Conservation (phyloP, 805 yeast genomes). For the Torulaspora gathmanii region DNA sequence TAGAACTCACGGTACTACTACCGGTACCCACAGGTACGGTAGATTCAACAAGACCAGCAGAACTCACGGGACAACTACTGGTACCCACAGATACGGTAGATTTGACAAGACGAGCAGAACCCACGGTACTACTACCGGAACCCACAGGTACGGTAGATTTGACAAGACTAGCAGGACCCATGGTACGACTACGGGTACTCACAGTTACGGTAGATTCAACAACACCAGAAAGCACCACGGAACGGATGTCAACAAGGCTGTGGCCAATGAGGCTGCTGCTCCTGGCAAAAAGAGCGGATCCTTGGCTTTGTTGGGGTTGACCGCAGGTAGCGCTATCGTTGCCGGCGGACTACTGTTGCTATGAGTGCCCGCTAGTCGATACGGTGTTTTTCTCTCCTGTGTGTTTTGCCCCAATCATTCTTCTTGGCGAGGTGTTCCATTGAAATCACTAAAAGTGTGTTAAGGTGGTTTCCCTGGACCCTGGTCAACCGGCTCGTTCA, state of each 20-base stretch:
- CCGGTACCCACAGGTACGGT: constrained; percentile 56
- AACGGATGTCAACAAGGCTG: constrained; percentile 26
- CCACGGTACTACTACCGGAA: constrained; percentile 48
- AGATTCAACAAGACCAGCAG: constrained; percentile 42
- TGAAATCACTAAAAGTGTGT: neutral
- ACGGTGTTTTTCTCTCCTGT: constrained; percentile 1
- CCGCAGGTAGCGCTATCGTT: constrained; percentile 44
- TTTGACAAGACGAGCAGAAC: constrained; percentile 42
- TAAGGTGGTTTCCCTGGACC: neutral
- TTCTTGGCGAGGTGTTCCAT: neutral
- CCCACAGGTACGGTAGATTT: constrained; percentile 54
- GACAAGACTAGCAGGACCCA: constrained; percentile 36
- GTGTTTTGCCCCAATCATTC: constrained; percentile 1
- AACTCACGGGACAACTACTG: constrained; percentile 36
- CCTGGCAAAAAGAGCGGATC: constrained; percentile 22
- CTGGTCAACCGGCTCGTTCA: neutral
- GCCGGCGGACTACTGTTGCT: constrained; percentile 49
- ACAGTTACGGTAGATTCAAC: constrained; percentile 52
- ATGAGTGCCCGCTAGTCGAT: constrained; percentile 21
- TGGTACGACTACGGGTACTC: constrained; percentile 47
- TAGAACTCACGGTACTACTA: constrained; percentile 32
- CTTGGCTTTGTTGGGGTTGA: constrained; percentile 30
- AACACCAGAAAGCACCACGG: constrained; percentile 35
- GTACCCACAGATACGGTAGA: constrained; percentile 56
- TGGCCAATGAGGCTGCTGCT: constrained; percentile 23